Percentiles rank a stretch among this genome's conserved stretches.
These are phyloP conservation scores for Xylariaceae sp. DNA, from an alignment of 2,329 filamentous ascomycete species.

Conservation along the genomic window DNA sequence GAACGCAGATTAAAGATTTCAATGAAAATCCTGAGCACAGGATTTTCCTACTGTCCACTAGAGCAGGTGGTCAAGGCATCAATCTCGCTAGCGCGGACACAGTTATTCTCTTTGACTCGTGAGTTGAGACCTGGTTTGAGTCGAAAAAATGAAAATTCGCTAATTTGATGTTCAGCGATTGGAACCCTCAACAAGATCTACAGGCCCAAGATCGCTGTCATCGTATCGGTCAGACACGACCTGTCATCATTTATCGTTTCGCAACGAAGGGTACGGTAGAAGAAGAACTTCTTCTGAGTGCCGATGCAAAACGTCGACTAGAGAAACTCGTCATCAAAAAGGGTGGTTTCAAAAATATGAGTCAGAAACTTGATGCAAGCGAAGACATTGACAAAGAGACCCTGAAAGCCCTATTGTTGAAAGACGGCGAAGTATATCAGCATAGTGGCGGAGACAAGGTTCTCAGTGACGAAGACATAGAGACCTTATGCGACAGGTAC, in stretches of 20 bases:
- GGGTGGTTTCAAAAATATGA: conserved; percentile 78
- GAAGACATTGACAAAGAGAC: conserved; percentile 66
- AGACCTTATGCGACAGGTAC: conserved; percentile 77
- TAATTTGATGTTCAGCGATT: conserved; percentile 59
- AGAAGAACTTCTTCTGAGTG: conserved; percentile 82
- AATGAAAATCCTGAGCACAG: conserved; percentile 70
- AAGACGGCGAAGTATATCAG: conserved; percentile 73
- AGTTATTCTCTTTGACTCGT: conserved; percentile 85
- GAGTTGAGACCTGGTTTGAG: background rate
- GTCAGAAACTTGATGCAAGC: conserved; percentile 61
- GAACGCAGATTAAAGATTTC: conserved; percentile 75
- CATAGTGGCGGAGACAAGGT: conserved; percentile 68
- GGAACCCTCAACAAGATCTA: conserved; percentile 96
- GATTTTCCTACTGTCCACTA: conserved; percentile 86
- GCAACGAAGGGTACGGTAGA: conserved; percentile 94
- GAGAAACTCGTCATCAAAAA: conserved; percentile 97
- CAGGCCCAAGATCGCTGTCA: conserved; percentile 97
- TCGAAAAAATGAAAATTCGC: background rate
- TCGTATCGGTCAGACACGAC: conserved; percentile 89
- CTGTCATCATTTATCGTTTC: conserved; percentile 91
- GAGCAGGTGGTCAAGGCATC: conserved; percentile 94
- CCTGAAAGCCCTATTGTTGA: conserved; percentile 67
- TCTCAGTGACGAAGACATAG: conserved; percentile 77
- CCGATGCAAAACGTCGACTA: conserved; percentile 87
- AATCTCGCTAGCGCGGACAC: conserved; percentile 92